These are phyloP conservation scores for Corymbia maculata DNA, from an alignment of 345 rosid genomes.

Conservation along the genomic window DNA sequence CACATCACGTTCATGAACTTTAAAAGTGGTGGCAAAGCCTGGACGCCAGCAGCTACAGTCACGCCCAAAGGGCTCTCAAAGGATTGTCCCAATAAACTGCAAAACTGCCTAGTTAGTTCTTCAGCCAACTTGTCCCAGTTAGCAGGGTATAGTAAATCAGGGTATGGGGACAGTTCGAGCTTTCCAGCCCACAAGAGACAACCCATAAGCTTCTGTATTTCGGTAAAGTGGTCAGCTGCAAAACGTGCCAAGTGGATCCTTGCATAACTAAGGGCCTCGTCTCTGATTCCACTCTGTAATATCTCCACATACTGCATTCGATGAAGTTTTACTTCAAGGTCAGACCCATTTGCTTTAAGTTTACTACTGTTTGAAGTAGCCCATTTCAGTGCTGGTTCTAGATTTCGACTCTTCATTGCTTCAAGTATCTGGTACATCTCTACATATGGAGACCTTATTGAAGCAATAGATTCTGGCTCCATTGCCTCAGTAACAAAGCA, in stretches of 20 bases:
- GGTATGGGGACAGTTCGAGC: slow-evolving; percentile 50
- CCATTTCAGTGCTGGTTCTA: slow-evolving; percentile 80
- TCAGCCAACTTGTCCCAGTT: slow-evolving; percentile 39
- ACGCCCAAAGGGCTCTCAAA: slow-evolving; percentile 36
- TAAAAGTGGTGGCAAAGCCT: slow-evolving; percentile 56
- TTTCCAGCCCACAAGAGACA: slow-evolving; percentile 41
- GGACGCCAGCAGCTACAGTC: slow-evolving; percentile 55
- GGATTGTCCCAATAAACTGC: slow-evolving; percentile 42
- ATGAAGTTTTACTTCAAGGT: slow-evolving; percentile 52
- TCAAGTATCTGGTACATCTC: slow-evolving; percentile 49
- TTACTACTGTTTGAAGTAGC: slow-evolving; percentile 32
- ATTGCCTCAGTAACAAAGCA: slow-evolving; percentile 38
- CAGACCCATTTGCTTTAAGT: slow-evolving; percentile 36
- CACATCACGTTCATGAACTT: slow-evolving; percentile 64
- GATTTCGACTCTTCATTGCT: slow-evolving; percentile 38
- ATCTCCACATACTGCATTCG: slow-evolving; percentile 52
- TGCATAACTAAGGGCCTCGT: slow-evolving; percentile 51
- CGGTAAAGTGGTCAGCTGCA: slow-evolving; percentile 18
- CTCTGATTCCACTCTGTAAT: slow-evolving; percentile 34
- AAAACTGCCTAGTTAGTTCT: slow-evolving; percentile 41
- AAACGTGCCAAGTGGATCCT: slow-evolving; percentile 41
- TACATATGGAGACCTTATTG: slow-evolving; percentile 34
- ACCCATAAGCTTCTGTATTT: slow-evolving; percentile 40
- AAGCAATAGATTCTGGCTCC: background rate
- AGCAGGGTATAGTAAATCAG: slow-evolving; percentile 28